Conservation (phyloP, 2,329 filamentous ascomycete species). For the Pyrenophora teres region DNA sequence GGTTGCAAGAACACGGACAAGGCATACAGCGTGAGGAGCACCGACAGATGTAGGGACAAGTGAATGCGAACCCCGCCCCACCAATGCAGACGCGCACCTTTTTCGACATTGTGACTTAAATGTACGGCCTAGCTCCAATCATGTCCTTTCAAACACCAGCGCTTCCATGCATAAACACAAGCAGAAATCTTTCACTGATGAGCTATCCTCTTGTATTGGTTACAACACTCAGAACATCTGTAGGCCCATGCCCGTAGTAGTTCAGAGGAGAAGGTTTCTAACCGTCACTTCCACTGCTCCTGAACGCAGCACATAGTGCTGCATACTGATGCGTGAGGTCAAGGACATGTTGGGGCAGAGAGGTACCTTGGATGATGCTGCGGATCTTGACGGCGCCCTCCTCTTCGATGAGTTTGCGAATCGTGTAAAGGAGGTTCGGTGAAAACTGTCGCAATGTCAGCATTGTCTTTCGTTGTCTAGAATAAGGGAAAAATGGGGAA, state of each 20-base stretch:
- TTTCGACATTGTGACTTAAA: constrained; percentile 1
- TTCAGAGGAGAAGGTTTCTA: constrained; percentile 47
- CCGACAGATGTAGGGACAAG: constrained; percentile 1
- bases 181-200: neutral
- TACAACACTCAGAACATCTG: neutral
- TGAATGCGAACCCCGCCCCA: constrained; percentile 3
- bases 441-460: constrained; percentile 67
- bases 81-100: neutral
- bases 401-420: constrained; percentile 92
- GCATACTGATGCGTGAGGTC: constrained; percentile 97
- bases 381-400: constrained; percentile 97
- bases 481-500: neutral
- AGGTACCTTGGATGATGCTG: constrained; percentile 96
- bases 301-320: constrained; percentile 89
- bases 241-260: constrained; percentile 19
- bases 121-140: neutral
- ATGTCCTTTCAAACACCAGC: constrained; percentile 15
- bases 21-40: neutral
- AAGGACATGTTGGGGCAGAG: constrained; percentile 86
- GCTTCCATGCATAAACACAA: constrained; percentile 20
- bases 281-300: constrained; percentile 89
- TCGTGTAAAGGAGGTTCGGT: constrained; percentile 82
- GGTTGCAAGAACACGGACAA: constrained; percentile 39
- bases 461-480: neutral
- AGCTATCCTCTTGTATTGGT: neutral